A percentile compares a stretch with the other conserved stretches of the same genome.
phyloP scores from a whole-genome alignment of 768 basidiomycete genomes.

The Hygrophoropsis aurantiaca region DNA sequence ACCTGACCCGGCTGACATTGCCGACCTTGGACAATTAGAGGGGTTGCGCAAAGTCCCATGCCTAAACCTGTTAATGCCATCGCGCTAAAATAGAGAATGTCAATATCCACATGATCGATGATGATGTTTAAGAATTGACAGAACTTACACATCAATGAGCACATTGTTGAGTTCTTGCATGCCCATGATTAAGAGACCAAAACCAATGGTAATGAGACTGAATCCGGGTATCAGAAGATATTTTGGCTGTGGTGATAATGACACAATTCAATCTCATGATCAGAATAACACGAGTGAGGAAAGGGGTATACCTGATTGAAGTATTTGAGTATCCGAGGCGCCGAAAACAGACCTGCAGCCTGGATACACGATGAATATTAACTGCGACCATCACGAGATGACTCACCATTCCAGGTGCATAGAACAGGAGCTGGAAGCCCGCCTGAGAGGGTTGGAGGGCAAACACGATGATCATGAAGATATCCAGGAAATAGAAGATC shows the following conservation, averaged over 20 bases:
- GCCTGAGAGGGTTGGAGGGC: constrained; percentile 38
- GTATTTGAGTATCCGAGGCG: constrained; percentile 34
- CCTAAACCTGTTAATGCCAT: constrained; percentile 46
- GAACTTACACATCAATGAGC: constrained; percentile 35
- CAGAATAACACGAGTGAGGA: no score
- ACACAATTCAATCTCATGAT: no score
- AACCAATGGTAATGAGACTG: constrained; percentile 34
- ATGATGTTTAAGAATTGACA: not conserved
- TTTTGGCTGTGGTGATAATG: constrained; percentile 34
- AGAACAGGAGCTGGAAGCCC: constrained; percentile 50
- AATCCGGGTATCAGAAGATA: constrained; percentile 40
- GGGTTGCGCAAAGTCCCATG: constrained; percentile 39
- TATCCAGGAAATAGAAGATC: constrained; percentile 54
- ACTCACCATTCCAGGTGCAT: constrained; percentile 48
- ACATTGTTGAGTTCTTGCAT: constrained; percentile 37
- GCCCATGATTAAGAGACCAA: constrained; percentile 43
- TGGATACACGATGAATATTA: constrained; percentile 11
- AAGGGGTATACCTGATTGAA: constrained; percentile 32
- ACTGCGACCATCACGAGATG: not conserved
- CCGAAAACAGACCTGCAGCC: constrained; percentile 37
- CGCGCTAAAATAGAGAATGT: constrained; percentile 27
- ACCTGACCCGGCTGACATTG: constrained; percentile 42
- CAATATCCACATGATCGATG: not conserved
- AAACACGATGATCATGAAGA: constrained; percentile 48
- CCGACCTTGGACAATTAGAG: constrained; percentile 43